phyloP scores from a whole-genome alignment of 345 rosid species.

The Gossypium herbaceum region DNA sequence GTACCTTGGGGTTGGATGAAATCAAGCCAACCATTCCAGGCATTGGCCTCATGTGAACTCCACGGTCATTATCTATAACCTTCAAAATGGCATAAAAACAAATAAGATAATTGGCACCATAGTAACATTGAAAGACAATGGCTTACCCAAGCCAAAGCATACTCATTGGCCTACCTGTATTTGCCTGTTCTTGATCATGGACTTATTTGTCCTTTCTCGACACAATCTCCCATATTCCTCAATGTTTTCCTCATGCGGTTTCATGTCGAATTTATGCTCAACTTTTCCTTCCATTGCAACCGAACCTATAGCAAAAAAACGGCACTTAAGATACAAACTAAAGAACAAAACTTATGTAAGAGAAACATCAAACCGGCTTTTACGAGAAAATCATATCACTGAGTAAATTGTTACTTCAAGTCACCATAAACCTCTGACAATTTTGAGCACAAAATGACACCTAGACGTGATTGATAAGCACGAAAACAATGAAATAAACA shows the following conservation, averaged over 20 bases:
- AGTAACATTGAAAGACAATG: background rate
- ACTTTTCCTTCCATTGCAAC: constrained; percentile 71
- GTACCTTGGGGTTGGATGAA: constrained; percentile 64
- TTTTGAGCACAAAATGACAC: background rate
- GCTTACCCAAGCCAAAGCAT: constrained; percentile 15
- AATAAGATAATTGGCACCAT: background rate
- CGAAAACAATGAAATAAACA: background rate
- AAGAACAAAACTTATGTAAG: background rate
- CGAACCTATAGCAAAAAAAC: constrained; percentile 32
- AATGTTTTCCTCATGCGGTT: constrained; percentile 61
- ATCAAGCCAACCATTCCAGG: constrained; percentile 77
- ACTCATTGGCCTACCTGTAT: constrained; percentile 48
- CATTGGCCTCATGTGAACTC: constrained; percentile 93
- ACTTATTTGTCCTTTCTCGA: constrained; percentile 78
- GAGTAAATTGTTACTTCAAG: background rate
- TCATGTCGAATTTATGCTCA: constrained; percentile 92
- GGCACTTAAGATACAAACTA: background rate
- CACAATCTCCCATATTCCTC: constrained; percentile 86
- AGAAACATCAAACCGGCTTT: background rate
- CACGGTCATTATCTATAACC: constrained; percentile 87
- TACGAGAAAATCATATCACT: background rate
- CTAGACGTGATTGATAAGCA: background rate
- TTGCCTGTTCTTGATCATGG: constrained; percentile 84
- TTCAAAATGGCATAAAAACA: constrained; percentile 24
- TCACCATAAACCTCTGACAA: background rate